Evolutionary conservation across 73 alveolate genomes (phyloP).

Genomic region (Uronychia binucleata): DNA sequence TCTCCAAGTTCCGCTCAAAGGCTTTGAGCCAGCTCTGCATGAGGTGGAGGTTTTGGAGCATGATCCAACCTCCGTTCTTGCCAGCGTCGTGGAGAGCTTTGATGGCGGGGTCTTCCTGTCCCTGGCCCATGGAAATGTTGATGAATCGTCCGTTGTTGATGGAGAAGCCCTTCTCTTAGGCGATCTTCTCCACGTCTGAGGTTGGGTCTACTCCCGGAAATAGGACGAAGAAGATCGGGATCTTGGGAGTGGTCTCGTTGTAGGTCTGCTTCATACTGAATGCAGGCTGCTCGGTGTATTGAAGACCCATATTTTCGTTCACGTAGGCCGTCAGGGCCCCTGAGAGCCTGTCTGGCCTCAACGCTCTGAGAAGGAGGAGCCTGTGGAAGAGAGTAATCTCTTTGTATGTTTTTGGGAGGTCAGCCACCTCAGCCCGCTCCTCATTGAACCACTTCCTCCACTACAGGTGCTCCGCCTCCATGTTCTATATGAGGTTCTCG

Average conservation of each 20-base stretch:
- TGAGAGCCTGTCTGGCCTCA: slow-evolving; percentile 99
- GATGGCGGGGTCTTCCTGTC: slow-evolving; percentile 98
- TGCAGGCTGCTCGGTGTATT: slow-evolving; percentile 95
- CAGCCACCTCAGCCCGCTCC: slow-evolving; percentile 99
- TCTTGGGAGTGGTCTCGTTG: slow-evolving; percentile 89
- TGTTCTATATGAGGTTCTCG: slow-evolving; percentile 49
- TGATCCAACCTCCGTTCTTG: slow-evolving; percentile 98
- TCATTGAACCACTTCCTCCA: slow-evolving; percentile 99
- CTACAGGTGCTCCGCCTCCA: slow-evolving; percentile 94
- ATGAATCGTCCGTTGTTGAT: slow-evolving; percentile 93
- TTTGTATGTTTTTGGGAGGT: slow-evolving; percentile 95
- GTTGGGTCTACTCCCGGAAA: slow-evolving; percentile 99
- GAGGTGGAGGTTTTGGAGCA: slow-evolving; percentile 99
- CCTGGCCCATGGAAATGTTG: slow-evolving; percentile 99
- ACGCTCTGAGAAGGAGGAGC: slow-evolving; percentile 94
- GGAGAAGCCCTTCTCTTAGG: slow-evolving; percentile 58
- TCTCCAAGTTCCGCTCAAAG: slow-evolving; percentile 92
- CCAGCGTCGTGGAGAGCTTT: slow-evolving; percentile 96
- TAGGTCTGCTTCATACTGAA: slow-evolving; percentile 96
- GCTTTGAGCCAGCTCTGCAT: slow-evolving; percentile 96
- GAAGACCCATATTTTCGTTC: slow-evolving; percentile 90
- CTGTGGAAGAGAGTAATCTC: slow-evolving; percentile 95
- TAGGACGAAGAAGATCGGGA: slow-evolving; percentile 98
- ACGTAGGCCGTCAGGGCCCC: slow-evolving; percentile 95
- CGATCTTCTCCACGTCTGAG: slow-evolving; percentile 96